Evolutionary conservation across 1,139 yeast genomes (phyloP).

Genomic region (Sugiyamaella xylanicola): DNA sequence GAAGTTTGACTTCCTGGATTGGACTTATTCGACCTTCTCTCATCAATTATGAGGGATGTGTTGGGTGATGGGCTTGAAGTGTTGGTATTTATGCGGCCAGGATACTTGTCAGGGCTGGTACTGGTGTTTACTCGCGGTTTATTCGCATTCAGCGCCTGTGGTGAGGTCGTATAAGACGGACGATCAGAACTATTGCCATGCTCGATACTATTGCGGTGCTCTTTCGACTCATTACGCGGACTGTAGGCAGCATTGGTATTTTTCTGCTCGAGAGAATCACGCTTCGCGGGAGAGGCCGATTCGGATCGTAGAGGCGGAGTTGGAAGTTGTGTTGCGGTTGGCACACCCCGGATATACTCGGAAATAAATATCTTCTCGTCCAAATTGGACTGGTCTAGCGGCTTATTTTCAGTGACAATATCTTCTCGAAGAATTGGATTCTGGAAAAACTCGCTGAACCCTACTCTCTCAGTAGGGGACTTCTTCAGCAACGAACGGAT

Average conservation of each 20-base stretch:
- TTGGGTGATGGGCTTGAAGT: not conserved
- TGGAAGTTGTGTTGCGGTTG: slow-evolving; percentile 6
- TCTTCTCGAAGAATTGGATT: slow-evolving; percentile 53
- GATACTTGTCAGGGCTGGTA: not conserved
- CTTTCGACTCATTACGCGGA: too few species aligned
- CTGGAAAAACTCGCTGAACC: slow-evolving; percentile 82
- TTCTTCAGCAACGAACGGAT: slow-evolving; percentile 77
- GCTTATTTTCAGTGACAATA: slow-evolving; percentile 53
- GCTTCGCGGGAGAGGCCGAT: slow-evolving; percentile 8
- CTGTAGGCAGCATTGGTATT: too few species aligned
- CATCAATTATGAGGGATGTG: not conserved
- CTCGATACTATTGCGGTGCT: too few species aligned
- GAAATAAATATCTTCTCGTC: slow-evolving; percentile 82
- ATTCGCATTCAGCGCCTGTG: not conserved
- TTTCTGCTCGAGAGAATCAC: not conserved
- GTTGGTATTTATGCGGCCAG: not conserved
- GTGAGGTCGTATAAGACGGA: not conserved
- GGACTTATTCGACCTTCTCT: not conserved
- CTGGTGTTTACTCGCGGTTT: not conserved
- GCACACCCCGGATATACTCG: slow-evolving; percentile 56
- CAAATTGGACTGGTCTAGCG: slow-evolving; percentile 67
- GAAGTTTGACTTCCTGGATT: not conserved
- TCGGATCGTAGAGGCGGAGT: slow-evolving; percentile 10
- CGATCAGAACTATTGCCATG: not conserved
- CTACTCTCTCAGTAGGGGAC: slow-evolving; percentile 84